Percentiles rank a stretch among this genome's conserved stretches.
These are phyloP conservation scores for Nasturtium officinale DNA, from an alignment of 345 rosid species.

Conservation along the genomic window DNA sequence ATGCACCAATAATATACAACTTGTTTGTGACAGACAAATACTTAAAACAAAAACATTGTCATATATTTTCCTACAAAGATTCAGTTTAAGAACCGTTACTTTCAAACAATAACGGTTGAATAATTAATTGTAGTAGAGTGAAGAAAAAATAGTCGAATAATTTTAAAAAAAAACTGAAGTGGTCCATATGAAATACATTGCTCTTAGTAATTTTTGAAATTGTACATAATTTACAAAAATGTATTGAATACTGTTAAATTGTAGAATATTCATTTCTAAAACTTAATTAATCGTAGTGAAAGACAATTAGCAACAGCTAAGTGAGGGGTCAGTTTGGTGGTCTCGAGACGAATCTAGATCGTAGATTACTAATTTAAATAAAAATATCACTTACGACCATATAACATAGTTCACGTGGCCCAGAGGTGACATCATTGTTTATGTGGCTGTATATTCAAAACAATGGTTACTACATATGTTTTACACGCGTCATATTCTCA, in stretches of 20 bases:
- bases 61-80: not conserved
- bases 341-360: constrained; percentile 41
- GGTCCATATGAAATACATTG: not conserved
- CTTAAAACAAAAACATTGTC: not conserved
- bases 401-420: constrained; percentile 17
- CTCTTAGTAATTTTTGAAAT: not conserved
- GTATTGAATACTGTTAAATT: not conserved
- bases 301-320: constrained; percentile 27
- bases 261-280: not conserved
- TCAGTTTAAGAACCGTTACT: not conserved
- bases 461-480: not conserved
- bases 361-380: constrained; percentile 10
- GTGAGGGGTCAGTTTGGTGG: constrained; percentile 24
- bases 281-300: constrained; percentile 12
- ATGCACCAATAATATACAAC: not conserved
- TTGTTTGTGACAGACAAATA: not conserved
- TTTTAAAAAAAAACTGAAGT: not conserved
- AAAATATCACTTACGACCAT: not conserved
- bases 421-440: not conserved
- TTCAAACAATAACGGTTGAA: constrained; percentile 23
- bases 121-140: too few relatives aligned
- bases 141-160: too few relatives aligned
- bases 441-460: constrained; percentile 22
- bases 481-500: constrained; percentile 21
- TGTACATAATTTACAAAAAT: not conserved